These are phyloP conservation scores for Aspergillus novofumigatus DNA, from an alignment of 2,329 filamentous ascomycete genomes.

Conservation along the genomic window DNA sequence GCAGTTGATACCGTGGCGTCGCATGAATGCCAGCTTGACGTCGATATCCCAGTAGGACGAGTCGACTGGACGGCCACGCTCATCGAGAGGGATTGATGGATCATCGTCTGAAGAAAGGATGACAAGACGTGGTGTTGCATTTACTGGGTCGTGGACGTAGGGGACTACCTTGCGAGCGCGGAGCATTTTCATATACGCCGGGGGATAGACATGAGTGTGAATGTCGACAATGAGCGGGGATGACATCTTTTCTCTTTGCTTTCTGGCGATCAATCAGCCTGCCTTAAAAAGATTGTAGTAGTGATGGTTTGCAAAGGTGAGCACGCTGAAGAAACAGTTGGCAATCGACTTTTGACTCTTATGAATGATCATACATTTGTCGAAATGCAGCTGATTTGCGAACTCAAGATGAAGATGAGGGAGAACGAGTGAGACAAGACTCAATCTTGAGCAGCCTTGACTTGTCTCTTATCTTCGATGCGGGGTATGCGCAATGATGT, in stretches of 20 bases:
- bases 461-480: background rate
- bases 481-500: background rate
- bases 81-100: conserved; percentile 32
- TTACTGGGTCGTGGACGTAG: conserved; percentile 41
- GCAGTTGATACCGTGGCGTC: conserved; percentile 72
- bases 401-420: conserved; percentile 6
- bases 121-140: conserved; percentile 39
- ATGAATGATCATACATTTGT: background rate
- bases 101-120: conserved; percentile 46
- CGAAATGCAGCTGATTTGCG: background rate
- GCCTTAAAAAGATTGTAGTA: background rate
- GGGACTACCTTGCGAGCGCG: conserved; percentile 47
- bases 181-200: conserved; percentile 56
- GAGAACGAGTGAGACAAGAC: conserved; percentile 6
- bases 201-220: conserved; percentile 62
- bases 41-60: conserved; percentile 75
- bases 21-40: conserved; percentile 84
- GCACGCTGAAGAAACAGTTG: background rate
- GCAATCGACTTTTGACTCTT: background rate
- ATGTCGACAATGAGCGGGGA: conserved; percentile 52
- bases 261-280: background rate
- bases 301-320: background rate
- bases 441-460: background rate
- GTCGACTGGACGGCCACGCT: conserved; percentile 75
- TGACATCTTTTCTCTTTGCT: conserved; percentile 13